phyloP scores from a whole-genome alignment of 441 rosid genomes.

The Rhodomyrtus psidioides region DNA sequence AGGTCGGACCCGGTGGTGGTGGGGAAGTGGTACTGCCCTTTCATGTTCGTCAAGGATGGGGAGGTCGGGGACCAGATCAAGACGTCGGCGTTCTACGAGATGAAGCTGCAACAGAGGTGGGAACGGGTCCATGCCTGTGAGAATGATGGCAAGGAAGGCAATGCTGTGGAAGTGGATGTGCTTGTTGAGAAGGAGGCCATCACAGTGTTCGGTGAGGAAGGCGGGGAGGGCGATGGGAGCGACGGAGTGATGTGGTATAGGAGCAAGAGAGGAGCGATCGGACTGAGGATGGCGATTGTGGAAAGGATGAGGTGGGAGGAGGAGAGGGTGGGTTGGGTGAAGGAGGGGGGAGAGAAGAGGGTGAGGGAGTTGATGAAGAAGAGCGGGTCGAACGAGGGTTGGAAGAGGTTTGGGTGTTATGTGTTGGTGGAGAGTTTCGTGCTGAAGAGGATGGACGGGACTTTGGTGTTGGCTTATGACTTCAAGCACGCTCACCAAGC shows the following conservation, averaged over 20 bases:
- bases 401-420: slow-evolving; percentile 43
- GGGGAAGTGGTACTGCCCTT: slow-evolving; percentile 61
- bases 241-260: not conserved
- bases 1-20: slow-evolving; percentile 12
- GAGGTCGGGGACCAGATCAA: slow-evolving; percentile 18
- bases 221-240: not conserved
- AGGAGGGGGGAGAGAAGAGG: slow-evolving; percentile 31
- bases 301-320: not conserved
- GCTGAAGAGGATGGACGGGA: not conserved
- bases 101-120: slow-evolving; percentile 51
- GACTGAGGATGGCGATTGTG: not conserved
- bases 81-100: slow-evolving; percentile 27
- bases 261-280: not conserved
- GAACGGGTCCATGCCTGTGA: slow-evolving; percentile 29
- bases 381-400: slow-evolving; percentile 7
- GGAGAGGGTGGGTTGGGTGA: slow-evolving; percentile 13
- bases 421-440: slow-evolving; percentile 39
- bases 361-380: slow-evolving; percentile 30
- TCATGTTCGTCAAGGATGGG: slow-evolving; percentile 43
- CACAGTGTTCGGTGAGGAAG: slow-evolving; percentile 22
- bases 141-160: slow-evolving; percentile 14
- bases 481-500: not conserved
- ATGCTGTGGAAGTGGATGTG: slow-evolving; percentile 19
- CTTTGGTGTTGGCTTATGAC: not conserved
- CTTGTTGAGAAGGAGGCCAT: slow-evolving; percentile 26